These are phyloP conservation scores for Podila verticillata DNA, from an alignment of 192 early-diverging fungal species.

Conservation along the genomic window DNA sequence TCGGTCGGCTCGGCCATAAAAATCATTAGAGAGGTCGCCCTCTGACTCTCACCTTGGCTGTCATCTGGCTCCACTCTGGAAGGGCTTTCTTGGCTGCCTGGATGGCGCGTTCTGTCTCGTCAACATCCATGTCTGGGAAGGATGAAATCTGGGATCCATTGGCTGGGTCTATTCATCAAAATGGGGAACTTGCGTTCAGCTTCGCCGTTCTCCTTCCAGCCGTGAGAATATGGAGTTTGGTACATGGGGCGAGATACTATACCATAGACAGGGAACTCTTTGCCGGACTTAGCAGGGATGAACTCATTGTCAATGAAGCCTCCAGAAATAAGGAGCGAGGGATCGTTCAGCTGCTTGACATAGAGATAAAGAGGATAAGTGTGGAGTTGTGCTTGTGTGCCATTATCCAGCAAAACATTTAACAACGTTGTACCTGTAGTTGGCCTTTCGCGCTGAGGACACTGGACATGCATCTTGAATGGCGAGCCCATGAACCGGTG, in stretches of 20 bases:
- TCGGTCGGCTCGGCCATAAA: too few species aligned
- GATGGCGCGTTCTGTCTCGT: conserved; percentile 67
- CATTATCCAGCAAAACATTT: not conserved
- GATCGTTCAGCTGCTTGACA: conserved; percentile 64
- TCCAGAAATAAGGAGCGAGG: conserved; percentile 58
- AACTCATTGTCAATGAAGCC: conserved; percentile 73
- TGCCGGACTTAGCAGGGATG: conserved; percentile 51
- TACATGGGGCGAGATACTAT: not conserved
- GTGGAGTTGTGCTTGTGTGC: not conserved
- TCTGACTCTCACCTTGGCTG: conserved; percentile 58
- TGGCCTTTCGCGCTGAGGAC: conserved; percentile 10
- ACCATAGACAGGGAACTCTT: conserved; percentile 67
- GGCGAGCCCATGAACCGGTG: not conserved
- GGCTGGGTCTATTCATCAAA: conserved; percentile 66
- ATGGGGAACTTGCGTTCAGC: not conserved
- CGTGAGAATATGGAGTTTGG: not conserved
- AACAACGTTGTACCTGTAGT: conserved; percentile 6
- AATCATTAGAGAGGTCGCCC: not conserved
- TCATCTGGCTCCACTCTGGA: conserved; percentile 66
- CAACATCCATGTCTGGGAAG: conserved; percentile 72
- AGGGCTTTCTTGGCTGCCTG: conserved; percentile 68
- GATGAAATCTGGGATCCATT: conserved; percentile 65
- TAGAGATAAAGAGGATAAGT: not conserved
- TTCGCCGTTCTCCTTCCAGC: not conserved
- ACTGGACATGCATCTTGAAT: conserved; percentile 21